Evolutionary conservation across 768 basidiomycete species (phyloP).

Genomic region (Boletus bicolor): DNA sequence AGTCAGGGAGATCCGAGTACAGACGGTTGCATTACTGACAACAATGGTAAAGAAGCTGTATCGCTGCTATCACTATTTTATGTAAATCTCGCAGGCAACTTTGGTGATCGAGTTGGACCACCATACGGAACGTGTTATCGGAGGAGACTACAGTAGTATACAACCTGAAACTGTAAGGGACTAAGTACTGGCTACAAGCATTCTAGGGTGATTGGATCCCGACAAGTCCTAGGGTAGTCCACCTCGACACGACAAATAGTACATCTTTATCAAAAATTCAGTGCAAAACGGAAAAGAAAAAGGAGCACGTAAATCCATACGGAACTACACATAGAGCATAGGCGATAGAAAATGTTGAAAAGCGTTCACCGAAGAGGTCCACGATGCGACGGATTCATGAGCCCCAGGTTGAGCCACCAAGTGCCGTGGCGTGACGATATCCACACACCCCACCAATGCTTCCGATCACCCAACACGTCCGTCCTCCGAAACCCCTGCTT

Average conservation of each 20-base stretch:
- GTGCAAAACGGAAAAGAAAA: neutral
- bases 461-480: conserved; percentile 47
- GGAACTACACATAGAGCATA: neutral
- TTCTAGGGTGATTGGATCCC: conserved; percentile 1
- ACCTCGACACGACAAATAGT: neutral
- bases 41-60: too few species aligned
- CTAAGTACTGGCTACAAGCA: conserved; percentile 15
- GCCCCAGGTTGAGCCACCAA: conserved; percentile 47
- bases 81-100: too few species aligned
- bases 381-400: conserved; percentile 29
- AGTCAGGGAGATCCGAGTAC: too few species aligned
- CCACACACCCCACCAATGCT: conserved; percentile 44
- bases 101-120: too few species aligned
- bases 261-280: neutral
- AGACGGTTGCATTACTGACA: too few species aligned
- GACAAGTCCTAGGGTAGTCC: neutral
- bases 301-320: neutral
- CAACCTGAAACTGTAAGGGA: neutral
- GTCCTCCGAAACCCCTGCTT: conserved; percentile 43
- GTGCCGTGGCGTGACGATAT: conserved; percentile 31
- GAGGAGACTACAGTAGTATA: conserved; percentile 1
- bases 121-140: neutral
- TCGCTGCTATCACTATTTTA: too few species aligned
- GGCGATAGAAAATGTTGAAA: neutral
- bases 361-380: neutral